Base-by-base conservation (phyloP, 805 yeast species). In the Starmerella kuoi region DNA sequence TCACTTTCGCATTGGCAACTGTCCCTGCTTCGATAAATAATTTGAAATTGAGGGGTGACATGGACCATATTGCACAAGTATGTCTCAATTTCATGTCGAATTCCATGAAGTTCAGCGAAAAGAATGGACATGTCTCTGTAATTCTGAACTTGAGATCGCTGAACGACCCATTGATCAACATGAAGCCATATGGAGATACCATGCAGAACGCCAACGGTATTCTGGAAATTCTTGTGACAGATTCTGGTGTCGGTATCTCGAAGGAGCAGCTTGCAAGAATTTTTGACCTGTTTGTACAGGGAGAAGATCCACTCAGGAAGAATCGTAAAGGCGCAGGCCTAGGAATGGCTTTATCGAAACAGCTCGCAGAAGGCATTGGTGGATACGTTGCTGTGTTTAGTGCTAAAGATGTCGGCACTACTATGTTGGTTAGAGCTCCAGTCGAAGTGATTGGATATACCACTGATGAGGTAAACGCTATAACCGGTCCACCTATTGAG, bases 271-370 rank as follows among this genome's bases (percentile, higher is more conserved):
- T 86, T 54, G 79, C 79, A 35, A 76, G 79, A 43, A 88, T 88
- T 1, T 88, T 88, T 61, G 96, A 91, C 56, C 95, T 97, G 2
- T 88, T 88, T 64, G 86, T 86, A 15, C 98, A 88, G 62, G 98
- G 97, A 39, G 97, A 91, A 55, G 95, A 86, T 59, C 86, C 96
- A 0, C 67, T 88, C 31, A 79, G 94, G 2, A 70, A 95, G 59
- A 83, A 86, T 39, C 80, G 83, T 56, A 95, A 95, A 45, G 98
- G 98, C 49, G 88, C 97, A 0, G 98, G 98, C 3, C 68, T 88
- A 31, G 98, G 98, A 0, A 70, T 88, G 44, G 71, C 79, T 0
- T 86, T 88, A 56, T 88, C 95, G 61, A 70, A 86, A 47, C 96
- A 88, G 62, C 71, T 91, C 47, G 94, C 95, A 0, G 74, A 72